Evolutionary conservation across 768 basidiomycete genomes (phyloP).

Genomic region (Tephrocybe sp.): DNA sequence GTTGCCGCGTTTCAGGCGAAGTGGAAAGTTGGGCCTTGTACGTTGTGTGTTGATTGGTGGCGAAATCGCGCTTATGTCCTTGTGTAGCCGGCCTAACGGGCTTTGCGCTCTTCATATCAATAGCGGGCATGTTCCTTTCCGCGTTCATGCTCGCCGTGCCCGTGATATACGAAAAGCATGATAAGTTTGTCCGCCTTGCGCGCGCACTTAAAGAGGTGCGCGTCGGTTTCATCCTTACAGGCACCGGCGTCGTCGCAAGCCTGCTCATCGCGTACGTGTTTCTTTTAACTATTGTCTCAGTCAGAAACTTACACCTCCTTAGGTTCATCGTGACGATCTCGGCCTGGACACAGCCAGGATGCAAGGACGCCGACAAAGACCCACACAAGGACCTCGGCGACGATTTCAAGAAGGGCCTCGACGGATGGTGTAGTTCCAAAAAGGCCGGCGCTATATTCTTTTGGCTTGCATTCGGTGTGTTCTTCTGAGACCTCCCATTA

Average conservation of each 20-base stretch:
- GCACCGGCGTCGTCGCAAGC: slow-evolving; percentile 61
- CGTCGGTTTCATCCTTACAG: slow-evolving; percentile 81
- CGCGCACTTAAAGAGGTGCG: slow-evolving; percentile 82
- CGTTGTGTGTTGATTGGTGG: too few species aligned
- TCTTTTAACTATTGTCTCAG: slow-evolving; percentile 4
- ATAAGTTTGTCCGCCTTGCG: slow-evolving; percentile 75
- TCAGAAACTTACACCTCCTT: slow-evolving; percentile 2
- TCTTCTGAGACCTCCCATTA: neutral
- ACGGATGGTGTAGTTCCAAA: slow-evolving; percentile 90
- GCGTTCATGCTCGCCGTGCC: slow-evolving; percentile 76
- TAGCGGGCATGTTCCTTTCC: slow-evolving; percentile 72
- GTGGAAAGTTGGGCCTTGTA: slow-evolving; percentile 84
- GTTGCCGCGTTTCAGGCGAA: slow-evolving; percentile 88
- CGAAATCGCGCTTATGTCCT: slow-evolving; percentile 4
- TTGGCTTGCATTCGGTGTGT: slow-evolving; percentile 80
- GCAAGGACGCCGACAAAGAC: slow-evolving; percentile 82
- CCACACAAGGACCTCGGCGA: slow-evolving; percentile 68
- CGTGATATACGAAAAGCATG: slow-evolving; percentile 82
- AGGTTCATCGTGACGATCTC: slow-evolving; percentile 79
- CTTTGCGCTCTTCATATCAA: slow-evolving; percentile 80
- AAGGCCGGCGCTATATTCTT: slow-evolving; percentile 89
- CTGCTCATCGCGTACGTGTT: slow-evolving; percentile 75
- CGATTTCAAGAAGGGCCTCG: slow-evolving; percentile 65
- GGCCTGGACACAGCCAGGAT: slow-evolving; percentile 87
- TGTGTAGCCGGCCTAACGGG: slow-evolving; percentile 78